phyloP scores from a whole-genome alignment of 2,329 filamentous ascomycete genomes.

The Cladophialophora bantiana region DNA sequence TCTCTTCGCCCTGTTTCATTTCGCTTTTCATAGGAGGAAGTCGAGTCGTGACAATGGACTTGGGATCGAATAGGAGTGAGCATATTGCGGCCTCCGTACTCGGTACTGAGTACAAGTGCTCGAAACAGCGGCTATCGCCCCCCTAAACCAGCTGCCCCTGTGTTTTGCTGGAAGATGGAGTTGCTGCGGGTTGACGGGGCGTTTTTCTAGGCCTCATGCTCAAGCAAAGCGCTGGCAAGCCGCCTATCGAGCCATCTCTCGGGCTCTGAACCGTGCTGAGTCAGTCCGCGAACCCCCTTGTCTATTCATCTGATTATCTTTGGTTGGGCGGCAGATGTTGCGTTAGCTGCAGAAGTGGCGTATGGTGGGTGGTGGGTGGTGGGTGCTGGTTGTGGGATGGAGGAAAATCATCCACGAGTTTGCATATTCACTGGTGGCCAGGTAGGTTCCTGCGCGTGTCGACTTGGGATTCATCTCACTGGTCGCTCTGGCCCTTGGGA shows the following conservation, averaged over 20 bases:
- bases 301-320: slow-evolving; percentile 4
- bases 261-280: slow-evolving; percentile 19
- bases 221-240: not conserved
- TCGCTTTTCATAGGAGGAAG: not conserved
- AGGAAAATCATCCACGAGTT: not conserved
- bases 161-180: not conserved
- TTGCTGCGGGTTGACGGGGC: not conserved
- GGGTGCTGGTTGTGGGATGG: not conserved
- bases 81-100: not conserved
- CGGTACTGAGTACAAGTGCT: not conserved
- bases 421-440: not conserved
- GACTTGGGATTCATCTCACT: not conserved
- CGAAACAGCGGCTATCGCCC: not conserved
- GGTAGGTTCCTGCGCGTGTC: not conserved
- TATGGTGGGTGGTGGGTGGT: slow-evolving; percentile 9
- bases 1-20: not conserved
- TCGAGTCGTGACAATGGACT: not conserved
- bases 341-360: slow-evolving; percentile 20
- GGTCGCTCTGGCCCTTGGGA: not conserved
- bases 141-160: not conserved
- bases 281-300: slow-evolving; percentile 21
- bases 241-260: slow-evolving; percentile 14
- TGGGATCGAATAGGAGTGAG: not conserved
- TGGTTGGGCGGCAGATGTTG: slow-evolving; percentile 20
- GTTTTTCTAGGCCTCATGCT: slow-evolving; percentile 17